Evolutionary conservation across 106 monocot genomes (phyloP).

Genomic region (Dioscorea zingiberensis): DNA sequence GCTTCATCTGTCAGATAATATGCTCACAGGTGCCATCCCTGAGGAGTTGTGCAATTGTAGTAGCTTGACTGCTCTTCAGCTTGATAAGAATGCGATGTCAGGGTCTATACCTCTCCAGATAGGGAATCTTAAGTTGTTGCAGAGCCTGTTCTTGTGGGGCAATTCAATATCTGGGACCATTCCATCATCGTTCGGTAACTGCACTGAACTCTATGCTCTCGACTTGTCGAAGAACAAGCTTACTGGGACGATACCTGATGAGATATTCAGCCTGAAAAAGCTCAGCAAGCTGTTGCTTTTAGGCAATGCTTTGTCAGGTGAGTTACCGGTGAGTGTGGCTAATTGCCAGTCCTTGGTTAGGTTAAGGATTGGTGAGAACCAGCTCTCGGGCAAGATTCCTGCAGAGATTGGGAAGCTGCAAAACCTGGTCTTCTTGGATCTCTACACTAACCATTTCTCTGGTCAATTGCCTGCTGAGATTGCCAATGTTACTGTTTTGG

Average conservation of each 20-base stretch:
- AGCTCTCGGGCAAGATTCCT: conserved; percentile 64
- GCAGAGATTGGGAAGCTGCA: conserved; percentile 48
- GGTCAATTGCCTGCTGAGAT: conserved; percentile 50
- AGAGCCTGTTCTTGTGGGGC: conserved; percentile 79
- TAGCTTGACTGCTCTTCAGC: conserved; percentile 74
- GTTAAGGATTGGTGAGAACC: conserved; percentile 71
- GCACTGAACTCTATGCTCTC: conserved; percentile 66
- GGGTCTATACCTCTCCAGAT: conserved; percentile 54
- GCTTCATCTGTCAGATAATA: conserved; percentile 85
- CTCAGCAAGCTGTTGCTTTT: conserved; percentile 83
- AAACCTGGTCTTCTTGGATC: conserved; percentile 68
- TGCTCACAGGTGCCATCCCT: conserved; percentile 53
- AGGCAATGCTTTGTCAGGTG: conserved; percentile 60
- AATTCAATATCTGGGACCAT: conserved; percentile 66
- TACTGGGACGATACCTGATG: conserved; percentile 56
- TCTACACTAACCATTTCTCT: conserved; percentile 53
- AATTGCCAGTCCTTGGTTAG: conserved; percentile 73
- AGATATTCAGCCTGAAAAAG: conserved; percentile 63
- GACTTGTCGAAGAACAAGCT: conserved; percentile 80
- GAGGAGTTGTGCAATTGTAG: conserved; percentile 57
- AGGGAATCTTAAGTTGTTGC: conserved; percentile 49
- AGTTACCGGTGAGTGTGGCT: conserved; percentile 36
- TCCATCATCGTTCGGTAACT: conserved; percentile 54
- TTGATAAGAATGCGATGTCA: conserved; percentile 66
- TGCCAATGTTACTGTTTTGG: conserved; percentile 51